Evolutionary conservation across 495 filamentous ascomycete species (phyloP), one percentile per base, ranked within the genome.

Genomic region (Umbilicaria muhlenbergii): DNA sequence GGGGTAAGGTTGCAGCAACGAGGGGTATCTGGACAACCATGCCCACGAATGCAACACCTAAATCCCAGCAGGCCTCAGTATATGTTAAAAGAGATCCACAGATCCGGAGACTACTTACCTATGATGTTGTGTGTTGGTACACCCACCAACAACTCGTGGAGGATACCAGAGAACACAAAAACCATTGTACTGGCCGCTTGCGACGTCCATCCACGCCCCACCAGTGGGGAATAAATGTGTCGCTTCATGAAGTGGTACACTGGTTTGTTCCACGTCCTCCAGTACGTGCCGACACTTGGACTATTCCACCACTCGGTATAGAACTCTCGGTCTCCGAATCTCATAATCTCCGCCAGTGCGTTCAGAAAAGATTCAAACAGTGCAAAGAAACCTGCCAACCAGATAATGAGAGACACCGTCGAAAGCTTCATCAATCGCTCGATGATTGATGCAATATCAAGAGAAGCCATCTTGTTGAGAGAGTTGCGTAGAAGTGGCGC

Each of bases 301-400:
- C 79, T 85, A 55, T 98, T 98, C 91, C 89, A 98, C 91, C 91
- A 98, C 45, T 91, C 86, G 1, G 82, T 78, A 58, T 98, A 98
- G 58, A 96, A 98, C 38, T 89, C 80, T 14, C 91, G 75, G 60
- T 98, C 91, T 8, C 77, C 91, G 50, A 98, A 98, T 32, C 69
- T 67, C 68, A 86, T 85, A 6, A 94, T 65, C 60, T 98, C 91
- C 1, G 91, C 88, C 41, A 98, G 61, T 1, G 85, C 86, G 55
- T 98, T 98, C 14, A 98, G 64, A 33, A 79, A 72, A 4, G 78
- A 81, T 55, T 98, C 91, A 62, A 98, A 98, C 13, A 95, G 63
- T 1, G 89, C 89, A 54, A 94, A 96, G 69, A 98, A 96, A 1
- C 91, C 89, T 3, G 86, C 85, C 2, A 98, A 76, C 91, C 91